These are phyloP conservation scores for Malus domestica DNA, from an alignment of 306 rosid genomes.

Conservation along the genomic window ASM211411v1 NC_041803.1:41344501-41345000, in stretches of 20 bases:
- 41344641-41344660: constrained; percentile 32
- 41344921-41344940: constrained; percentile 93
- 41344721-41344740: constrained; percentile 82
- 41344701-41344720: constrained; percentile 55
- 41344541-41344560: constrained; percentile 67
- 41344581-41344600: constrained; percentile 39
- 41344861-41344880: constrained; percentile 91
- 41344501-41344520: background rate
- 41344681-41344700: constrained; percentile 24
- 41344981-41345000: background rate
- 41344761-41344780: background rate
- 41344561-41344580: constrained; percentile 49
- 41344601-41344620: constrained; percentile 50
- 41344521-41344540: constrained; percentile 56
- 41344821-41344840: constrained; percentile 43
- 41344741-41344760: constrained; percentile 53
- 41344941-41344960: constrained; percentile 50
- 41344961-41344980: background rate
- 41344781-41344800: background rate
- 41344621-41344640: constrained; percentile 51
- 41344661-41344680: constrained; percentile 39
- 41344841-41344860: constrained; percentile 85
- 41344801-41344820: background rate
- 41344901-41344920: constrained; percentile 97
- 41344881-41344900: constrained; percentile 96